phyloP scores from a whole-genome alignment of 2,329 filamentous ascomycete species.

The Paecilomyces dactylethromorphus region DNA sequence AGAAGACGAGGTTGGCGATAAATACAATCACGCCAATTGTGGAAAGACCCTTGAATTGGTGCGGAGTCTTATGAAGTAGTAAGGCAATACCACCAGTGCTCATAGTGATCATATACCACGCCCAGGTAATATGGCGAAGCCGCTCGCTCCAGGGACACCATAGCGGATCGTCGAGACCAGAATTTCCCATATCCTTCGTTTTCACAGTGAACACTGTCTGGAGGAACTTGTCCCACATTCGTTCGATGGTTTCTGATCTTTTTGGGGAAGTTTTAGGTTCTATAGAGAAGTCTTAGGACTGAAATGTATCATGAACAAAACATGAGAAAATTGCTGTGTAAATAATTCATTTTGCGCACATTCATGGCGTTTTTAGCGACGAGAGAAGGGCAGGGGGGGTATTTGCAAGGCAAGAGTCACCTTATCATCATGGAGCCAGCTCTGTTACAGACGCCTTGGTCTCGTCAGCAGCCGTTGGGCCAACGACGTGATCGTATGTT shows the following conservation, averaged over 20 bases:
- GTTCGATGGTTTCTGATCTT: background rate
- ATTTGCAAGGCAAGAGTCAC: background rate
- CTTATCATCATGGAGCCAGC: background rate
- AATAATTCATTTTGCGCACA: background rate
- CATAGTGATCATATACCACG: slow-evolving; percentile 67
- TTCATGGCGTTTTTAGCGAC: background rate
- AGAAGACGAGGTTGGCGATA: slow-evolving; percentile 58
- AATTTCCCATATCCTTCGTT: background rate
- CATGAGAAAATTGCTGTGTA: background rate
- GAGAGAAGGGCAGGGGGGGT: background rate
- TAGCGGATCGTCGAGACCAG: background rate
- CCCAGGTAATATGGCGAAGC: slow-evolving; percentile 52
- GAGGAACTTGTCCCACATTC: background rate
- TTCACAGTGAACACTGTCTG: background rate
- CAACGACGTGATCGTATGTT: background rate
- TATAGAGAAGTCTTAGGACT: background rate
- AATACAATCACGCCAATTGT: slow-evolving; percentile 61
- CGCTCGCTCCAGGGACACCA: slow-evolving; percentile 3
- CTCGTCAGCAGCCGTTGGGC: background rate
- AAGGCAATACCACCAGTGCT: slow-evolving; percentile 61
- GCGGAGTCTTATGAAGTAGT: slow-evolving; percentile 55
- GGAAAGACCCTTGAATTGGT: slow-evolving; percentile 54
- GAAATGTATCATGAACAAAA: background rate
- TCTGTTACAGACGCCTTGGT: background rate
- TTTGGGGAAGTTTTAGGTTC: background rate